A percentile compares a stretch with the other conserved stretches of the same genome.
phyloP scores from a whole-genome alignment of 345 rosid species.

The Microthlaspi erraticum region DNA sequence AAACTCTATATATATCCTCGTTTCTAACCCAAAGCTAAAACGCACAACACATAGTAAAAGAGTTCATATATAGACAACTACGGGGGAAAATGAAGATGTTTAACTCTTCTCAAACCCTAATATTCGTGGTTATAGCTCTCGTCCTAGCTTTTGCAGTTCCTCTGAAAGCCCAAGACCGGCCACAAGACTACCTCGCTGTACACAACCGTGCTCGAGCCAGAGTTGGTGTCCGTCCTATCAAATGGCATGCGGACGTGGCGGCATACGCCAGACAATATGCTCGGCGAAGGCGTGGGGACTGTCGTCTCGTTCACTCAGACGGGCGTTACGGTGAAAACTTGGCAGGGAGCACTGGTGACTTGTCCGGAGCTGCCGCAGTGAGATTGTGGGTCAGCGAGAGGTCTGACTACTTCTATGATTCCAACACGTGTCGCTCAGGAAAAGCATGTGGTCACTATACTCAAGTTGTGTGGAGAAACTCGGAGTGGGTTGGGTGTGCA shows the following conservation, averaged over 20 bases:
- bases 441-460: slow-evolving; percentile 45
- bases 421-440: slow-evolving; percentile 26
- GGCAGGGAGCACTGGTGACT: slow-evolving; percentile 36
- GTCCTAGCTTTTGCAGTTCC: slow-evolving; percentile 30
- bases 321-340: slow-evolving; percentile 51
- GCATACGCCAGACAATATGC: slow-evolving; percentile 44
- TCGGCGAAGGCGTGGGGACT: slow-evolving; percentile 24
- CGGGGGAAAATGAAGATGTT: slow-evolving; percentile 31
- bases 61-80: slow-evolving; percentile 1
- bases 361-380: slow-evolving; percentile 42
- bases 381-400: slow-evolving; percentile 40
- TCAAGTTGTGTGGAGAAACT: slow-evolving; percentile 67
- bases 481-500: slow-evolving; percentile 63
- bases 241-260: slow-evolving; percentile 48
- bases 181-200: slow-evolving; percentile 33
- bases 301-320: slow-evolving; percentile 43
- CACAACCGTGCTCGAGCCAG: slow-evolving; percentile 37
- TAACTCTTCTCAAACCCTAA: slow-evolving; percentile 20
- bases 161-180: slow-evolving; percentile 34
- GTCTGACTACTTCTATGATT: slow-evolving; percentile 11
- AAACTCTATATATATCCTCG: slow-evolving; percentile 32
- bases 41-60: slow-evolving; percentile 14
- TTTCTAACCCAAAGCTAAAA: slow-evolving; percentile 18
- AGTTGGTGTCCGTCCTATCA: slow-evolving; percentile 41
- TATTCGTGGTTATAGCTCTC: slow-evolving; percentile 16